Base-by-base conservation (phyloP, 169 alveolate species). In the Plasmodium gaboni region DNA sequence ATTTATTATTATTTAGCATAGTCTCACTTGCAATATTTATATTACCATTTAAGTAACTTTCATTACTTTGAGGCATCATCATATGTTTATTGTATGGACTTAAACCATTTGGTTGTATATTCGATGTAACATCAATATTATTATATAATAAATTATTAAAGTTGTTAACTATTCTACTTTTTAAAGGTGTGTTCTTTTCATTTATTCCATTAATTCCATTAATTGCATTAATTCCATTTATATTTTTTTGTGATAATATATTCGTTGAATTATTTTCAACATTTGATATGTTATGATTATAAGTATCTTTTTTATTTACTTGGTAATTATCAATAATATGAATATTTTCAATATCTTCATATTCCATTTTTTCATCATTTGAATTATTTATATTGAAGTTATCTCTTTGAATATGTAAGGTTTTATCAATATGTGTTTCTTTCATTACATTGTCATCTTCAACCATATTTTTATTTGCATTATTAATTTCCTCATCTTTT, bases 341-440 rank as follows among this genome's bases (percentile, higher is more conserved):
- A 48, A 69, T 46, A 22, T 55, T 68, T 48, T 83, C 85, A n/a
- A 83, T 69, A 48, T 71, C 85, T 28, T 63, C 22, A 71, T 68
- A 83, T 60, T 69, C 91, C 83, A 83, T 67, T 68, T 83, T 83
- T 48, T 68, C 28, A 60, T 83, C 91, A 68, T 83, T 74, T 15
- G 67, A 19, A 48, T 83, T 83, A 67, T 46, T 68, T 55, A 42
- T 28, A 12, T 53, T 46, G 17, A 59, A 46, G 15, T 42, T 83
- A 42, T 42, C 44, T 19, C 50, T 38, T 12, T 48, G 15, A 6
- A 53, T 24, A 22, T 12, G 24, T 13, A 6, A 4, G 7, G 17
- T 26, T 26, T 73, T 73, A 12, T 73, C 86, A 12, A 22, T 12
- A 53, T 24, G 22, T 1, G n/a, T 28, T 53, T 73, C 51, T 57